Evolutionary conservation across 495 filamentous ascomycete species (phyloP).

Genomic region (Amniculicola lignicola): DNA sequence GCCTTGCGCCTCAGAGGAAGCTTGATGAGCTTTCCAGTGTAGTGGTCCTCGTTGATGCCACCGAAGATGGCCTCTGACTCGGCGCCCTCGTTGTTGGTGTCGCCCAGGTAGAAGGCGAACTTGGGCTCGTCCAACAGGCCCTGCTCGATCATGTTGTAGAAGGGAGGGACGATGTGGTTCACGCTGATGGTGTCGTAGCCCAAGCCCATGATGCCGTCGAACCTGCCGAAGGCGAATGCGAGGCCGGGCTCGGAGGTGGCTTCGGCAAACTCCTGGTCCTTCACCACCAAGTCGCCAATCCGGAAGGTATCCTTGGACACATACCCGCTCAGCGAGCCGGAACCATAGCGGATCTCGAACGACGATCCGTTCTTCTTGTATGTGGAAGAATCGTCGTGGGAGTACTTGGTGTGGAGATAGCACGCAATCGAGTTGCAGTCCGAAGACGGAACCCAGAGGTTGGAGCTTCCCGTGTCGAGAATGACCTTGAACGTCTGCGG

Average conservation of each 20-base stretch:
- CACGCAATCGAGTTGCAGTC: slow-evolving; percentile 95
- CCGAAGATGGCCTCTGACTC: slow-evolving; percentile 90
- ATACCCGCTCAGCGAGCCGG: slow-evolving; percentile 90
- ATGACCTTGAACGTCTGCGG: slow-evolving; percentile 97
- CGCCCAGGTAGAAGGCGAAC: slow-evolving; percentile 93
- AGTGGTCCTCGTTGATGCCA: slow-evolving; percentile 82
- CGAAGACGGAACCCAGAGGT: slow-evolving; percentile 94
- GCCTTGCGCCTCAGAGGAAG: slow-evolving; percentile 96
- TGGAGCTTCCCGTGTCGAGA: slow-evolving; percentile 97
- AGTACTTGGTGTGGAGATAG: slow-evolving; percentile 96
- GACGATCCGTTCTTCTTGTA: slow-evolving; percentile 88
- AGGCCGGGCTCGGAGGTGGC: slow-evolving; percentile 91
- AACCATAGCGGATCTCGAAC: slow-evolving; percentile 95
- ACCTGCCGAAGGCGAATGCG: slow-evolving; percentile 96
- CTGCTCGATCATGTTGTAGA: slow-evolving; percentile 93
- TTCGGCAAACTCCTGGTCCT: slow-evolving; percentile 91
- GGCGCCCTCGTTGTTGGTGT: slow-evolving; percentile 64
- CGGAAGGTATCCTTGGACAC: slow-evolving; percentile 79
- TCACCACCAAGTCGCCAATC: slow-evolving; percentile 85
- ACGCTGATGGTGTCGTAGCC: slow-evolving; percentile 95
- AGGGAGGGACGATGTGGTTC: slow-evolving; percentile 88
- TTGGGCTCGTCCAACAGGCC: slow-evolving; percentile 84
- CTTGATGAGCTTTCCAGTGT: slow-evolving; percentile 83
- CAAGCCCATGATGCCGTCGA: slow-evolving; percentile 96
- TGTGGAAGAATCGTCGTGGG: slow-evolving; percentile 83